Percentiles rank a stretch among this genome's conserved stretches.
These are phyloP conservation scores for Talaromyces piceae DNA, from an alignment of 2,329 filamentous ascomycete genomes.

Conservation along the genomic window DNA sequence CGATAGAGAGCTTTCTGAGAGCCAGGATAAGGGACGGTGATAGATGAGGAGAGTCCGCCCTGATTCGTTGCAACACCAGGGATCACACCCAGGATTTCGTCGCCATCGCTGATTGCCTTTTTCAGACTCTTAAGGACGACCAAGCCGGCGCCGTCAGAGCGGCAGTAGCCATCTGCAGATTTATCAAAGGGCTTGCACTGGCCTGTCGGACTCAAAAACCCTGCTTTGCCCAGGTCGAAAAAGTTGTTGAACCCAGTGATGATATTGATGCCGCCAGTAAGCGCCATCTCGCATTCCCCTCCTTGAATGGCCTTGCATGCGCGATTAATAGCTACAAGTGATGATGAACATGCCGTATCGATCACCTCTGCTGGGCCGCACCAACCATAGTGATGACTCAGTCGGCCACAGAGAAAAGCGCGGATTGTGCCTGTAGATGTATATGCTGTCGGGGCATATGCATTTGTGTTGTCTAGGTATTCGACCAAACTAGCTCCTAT, in stretches of 20 bases:
- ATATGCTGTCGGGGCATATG: neutral
- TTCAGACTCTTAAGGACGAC: constrained; percentile 72
- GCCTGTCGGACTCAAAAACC: constrained; percentile 65
- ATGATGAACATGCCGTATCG: constrained; percentile 65
- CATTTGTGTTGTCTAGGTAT: neutral
- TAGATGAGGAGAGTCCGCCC: constrained; percentile 71
- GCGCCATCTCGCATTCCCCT: constrained; percentile 72
- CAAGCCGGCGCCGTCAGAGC: constrained; percentile 37
- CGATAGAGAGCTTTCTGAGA: constrained; percentile 67
- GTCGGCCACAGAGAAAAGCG: constrained; percentile 37
- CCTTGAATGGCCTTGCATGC: constrained; percentile 66
- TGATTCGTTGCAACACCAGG: constrained; percentile 71
- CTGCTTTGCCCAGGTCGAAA: constrained; percentile 64
- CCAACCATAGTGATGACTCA: constrained; percentile 65
- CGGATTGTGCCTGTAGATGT: too few species aligned
- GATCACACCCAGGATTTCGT: constrained; percentile 62
- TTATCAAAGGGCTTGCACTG: constrained; percentile 76
- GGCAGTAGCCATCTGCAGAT: constrained; percentile 73
- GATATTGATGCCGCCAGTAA: constrained; percentile 66
- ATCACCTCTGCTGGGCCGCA: constrained; percentile 58
- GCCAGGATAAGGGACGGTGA: constrained; percentile 72
- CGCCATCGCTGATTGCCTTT: constrained; percentile 68
- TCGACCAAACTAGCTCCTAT: constrained; percentile 45
- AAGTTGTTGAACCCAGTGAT: constrained; percentile 76
- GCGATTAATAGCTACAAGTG: constrained; percentile 51